Conservation (phyloP, 768 basidiomycete genomes). For the Boletus reticuloceps region DNA sequence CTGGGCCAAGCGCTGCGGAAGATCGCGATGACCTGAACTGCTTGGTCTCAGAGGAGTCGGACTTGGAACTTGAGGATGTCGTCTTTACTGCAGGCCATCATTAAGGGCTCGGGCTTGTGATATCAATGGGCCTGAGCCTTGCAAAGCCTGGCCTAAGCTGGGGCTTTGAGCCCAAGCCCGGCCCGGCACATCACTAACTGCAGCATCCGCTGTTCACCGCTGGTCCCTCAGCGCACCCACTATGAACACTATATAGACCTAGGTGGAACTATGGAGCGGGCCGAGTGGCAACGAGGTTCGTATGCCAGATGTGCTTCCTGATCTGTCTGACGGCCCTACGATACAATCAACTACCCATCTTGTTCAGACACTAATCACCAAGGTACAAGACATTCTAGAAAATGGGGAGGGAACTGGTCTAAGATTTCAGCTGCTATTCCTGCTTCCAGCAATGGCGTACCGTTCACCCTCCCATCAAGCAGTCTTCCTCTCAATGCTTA, state of each 20-base stretch:
- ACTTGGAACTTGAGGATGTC: background rate
- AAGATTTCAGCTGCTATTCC: background rate
- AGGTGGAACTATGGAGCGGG: background rate
- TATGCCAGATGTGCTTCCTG: no score
- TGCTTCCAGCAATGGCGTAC: conserved; percentile 17
- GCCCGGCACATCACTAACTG: no score
- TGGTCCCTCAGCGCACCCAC: background rate
- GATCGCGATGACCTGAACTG: background rate
- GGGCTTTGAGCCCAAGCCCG: no score
- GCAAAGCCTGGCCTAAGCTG: no score
- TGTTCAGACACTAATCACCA: background rate
- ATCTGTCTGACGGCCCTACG: background rate
- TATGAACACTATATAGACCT: background rate
- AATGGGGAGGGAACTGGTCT: background rate
- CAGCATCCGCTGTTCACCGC: background rate
- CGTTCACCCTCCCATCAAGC: conserved; percentile 3
- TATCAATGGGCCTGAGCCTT: no score
- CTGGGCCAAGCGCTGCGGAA: background rate
- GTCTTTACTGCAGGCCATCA: no score
- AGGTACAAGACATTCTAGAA: background rate
- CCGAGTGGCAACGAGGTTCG: no score
- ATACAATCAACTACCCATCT: background rate
- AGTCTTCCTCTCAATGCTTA: conserved; percentile 24
- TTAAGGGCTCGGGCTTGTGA: no score
- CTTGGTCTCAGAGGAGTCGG: background rate